phyloP scores from a whole-genome alignment of 116 monocot genomes.

The Posidonia oceanica region DNA sequence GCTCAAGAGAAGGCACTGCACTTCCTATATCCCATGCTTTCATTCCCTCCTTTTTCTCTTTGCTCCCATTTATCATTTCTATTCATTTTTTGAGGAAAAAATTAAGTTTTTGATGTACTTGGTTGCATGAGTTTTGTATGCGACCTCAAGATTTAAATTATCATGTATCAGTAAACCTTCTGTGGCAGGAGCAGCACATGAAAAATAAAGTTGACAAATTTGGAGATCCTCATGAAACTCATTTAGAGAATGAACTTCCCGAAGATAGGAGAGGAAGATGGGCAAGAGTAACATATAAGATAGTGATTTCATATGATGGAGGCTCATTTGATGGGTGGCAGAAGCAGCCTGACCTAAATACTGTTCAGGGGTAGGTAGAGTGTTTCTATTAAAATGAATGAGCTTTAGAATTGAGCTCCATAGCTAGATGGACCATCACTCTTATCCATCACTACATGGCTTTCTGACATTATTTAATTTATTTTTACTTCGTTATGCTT shows the following conservation, averaged over 20 bases:
- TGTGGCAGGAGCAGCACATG: neutral
- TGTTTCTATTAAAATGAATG: no score
- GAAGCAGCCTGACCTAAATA: slow-evolving; percentile 87
- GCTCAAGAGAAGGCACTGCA: no score
- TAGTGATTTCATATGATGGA: slow-evolving; percentile 75
- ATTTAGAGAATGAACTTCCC: neutral
- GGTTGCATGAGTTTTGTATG: neutral
- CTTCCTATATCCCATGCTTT: no score
- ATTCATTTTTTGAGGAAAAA: no score
- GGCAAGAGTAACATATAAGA: slow-evolving; percentile 66
- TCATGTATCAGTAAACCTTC: neutral
- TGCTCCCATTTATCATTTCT: no score
- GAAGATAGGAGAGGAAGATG: slow-evolving; percentile 47
- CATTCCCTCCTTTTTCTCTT: no score
- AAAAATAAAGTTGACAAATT: neutral
- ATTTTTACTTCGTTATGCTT: neutral
- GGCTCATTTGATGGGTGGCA: slow-evolving; percentile 92
- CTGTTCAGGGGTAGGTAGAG: slow-evolving; percentile 72
- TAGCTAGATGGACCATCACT: no score
- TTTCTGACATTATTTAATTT: neutral
- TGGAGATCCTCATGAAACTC: neutral
- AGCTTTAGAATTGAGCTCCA: no score
- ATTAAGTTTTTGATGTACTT: neutral
- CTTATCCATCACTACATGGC: neutral
- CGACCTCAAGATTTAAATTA: neutral